phyloP scores from a whole-genome alignment of 345 rosid species.

The Eucalyptus pumila region DNA sequence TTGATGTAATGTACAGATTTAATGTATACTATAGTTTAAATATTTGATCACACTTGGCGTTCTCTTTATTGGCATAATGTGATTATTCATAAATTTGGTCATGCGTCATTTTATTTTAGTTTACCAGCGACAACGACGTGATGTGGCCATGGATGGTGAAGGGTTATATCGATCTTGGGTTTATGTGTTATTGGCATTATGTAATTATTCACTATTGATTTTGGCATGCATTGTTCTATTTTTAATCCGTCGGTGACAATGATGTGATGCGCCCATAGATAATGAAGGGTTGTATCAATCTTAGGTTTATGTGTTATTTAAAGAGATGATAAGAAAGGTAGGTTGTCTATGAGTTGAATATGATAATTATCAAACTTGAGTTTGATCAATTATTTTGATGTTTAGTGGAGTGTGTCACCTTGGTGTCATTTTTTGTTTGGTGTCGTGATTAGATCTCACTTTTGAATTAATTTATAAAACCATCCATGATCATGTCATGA shows the following conservation, averaged over 20 bases:
- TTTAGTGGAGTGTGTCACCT: not conserved
- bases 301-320: accelerated
- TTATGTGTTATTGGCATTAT: too few species aligned
- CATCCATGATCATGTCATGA: not conserved
- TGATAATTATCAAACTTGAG: not conserved
- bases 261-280: accelerated
- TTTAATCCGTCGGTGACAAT: accelerated
- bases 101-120: too few species aligned
- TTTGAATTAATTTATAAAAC: not conserved
- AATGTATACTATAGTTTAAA: too few species aligned
- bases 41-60: accelerated
- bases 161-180: not conserved
- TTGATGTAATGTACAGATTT: not conserved
- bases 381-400: not conserved
- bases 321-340: not conserved
- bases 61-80: not conserved
- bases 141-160: not conserved
- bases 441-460: not conserved
- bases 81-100: too few species aligned
- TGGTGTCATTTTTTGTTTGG: not conserved
- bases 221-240: not conserved
- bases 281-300: not conserved
- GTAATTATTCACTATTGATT: not conserved
- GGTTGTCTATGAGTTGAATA: too few species aligned
- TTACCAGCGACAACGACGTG: not conserved